Conservation (phyloP, 495 filamentous ascomycete genomes). For the Penicillium manginii region DNA sequence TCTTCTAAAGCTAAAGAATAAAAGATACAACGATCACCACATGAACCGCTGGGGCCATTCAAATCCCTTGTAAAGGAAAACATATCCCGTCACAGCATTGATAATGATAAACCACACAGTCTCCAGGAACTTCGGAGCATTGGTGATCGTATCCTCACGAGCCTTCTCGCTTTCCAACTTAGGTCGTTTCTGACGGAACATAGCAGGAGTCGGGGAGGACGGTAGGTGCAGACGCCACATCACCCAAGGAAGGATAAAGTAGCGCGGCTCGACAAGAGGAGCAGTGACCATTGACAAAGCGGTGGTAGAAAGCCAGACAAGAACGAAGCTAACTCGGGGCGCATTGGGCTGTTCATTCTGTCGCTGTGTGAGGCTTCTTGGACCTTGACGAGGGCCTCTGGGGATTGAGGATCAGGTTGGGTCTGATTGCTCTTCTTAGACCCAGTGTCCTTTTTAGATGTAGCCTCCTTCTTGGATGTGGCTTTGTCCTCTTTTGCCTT, state of each 20-base stretch:
- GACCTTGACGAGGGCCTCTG: conserved; percentile 38
- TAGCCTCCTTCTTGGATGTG: conserved; percentile 28
- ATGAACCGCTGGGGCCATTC: conserved; percentile 91
- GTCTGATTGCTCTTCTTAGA: conserved; percentile 15
- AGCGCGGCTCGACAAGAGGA: conserved; percentile 90
- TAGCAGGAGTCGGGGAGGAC: conserved; percentile 37
- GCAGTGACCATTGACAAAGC: conserved; percentile 80
- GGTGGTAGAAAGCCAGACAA: conserved; percentile 74
- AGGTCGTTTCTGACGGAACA: conserved; percentile 28
- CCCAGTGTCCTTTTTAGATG: conserved; percentile 24
- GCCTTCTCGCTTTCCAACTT: conserved; percentile 30
- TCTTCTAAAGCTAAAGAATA: too few relatives aligned
- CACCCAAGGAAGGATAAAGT: conserved; percentile 94
- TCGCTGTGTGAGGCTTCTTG: conserved; percentile 40
- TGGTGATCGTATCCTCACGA: conserved; percentile 33
- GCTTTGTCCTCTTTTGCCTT: conserved; percentile 27
- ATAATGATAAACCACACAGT: conserved; percentile 77
- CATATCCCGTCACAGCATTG: conserved; percentile 73
- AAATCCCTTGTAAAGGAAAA: conserved; percentile 81
- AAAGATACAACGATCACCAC: conserved; percentile 62
- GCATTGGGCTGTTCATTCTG: conserved; percentile 35
- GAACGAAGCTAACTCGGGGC: conserved; percentile 55
- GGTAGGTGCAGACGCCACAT: conserved; percentile 87
- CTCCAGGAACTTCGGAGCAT: conserved; percentile 63
- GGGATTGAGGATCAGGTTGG: conserved; percentile 29